phyloP scores from a whole-genome alignment of 306 rosid genomes.

The Oemleria cerasiformis region DNA sequence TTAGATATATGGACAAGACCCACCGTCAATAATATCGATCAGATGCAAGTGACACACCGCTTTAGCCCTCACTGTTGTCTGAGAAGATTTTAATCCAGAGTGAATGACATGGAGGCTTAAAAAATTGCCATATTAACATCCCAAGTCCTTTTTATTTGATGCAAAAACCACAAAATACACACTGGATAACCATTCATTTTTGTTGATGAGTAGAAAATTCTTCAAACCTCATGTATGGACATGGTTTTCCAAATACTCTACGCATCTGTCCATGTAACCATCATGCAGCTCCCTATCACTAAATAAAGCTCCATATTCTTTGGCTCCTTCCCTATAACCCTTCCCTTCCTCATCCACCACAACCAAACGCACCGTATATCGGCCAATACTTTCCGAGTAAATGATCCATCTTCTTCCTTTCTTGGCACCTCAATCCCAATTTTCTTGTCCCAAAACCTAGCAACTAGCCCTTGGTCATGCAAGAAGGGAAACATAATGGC shows the following conservation, averaged over 20 bases:
- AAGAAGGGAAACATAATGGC: constrained; percentile 19
- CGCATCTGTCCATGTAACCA: constrained; percentile 21
- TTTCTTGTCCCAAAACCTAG: constrained; percentile 29
- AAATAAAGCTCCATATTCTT: constrained; percentile 24
- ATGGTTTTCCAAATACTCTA: neutral
- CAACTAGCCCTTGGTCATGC: constrained; percentile 26
- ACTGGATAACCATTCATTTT: too few relatives aligned
- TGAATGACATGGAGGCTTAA: too few relatives aligned
- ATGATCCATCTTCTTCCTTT: constrained; percentile 30
- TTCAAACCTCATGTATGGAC: neutral
- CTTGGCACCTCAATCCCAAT: constrained; percentile 32
- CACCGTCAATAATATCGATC: too few relatives aligned
- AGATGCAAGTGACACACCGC: too few relatives aligned
- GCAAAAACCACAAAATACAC: neutral
- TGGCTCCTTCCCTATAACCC: constrained; percentile 27
- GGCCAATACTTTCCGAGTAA: constrained; percentile 24
- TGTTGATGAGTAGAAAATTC: too few relatives aligned
- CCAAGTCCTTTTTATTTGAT: too few relatives aligned
- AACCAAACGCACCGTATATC: constrained; percentile 26
- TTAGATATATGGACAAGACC: too few relatives aligned
- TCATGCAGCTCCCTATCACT: constrained; percentile 15
- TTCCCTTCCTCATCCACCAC: constrained; percentile 37
- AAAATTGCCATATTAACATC: too few relatives aligned
- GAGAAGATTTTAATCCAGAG: too few relatives aligned
- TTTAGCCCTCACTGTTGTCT: too few relatives aligned